Base-by-base conservation (phyloP, 257 asterid species). In the Lithospermum erythrorhizon region DNA sequence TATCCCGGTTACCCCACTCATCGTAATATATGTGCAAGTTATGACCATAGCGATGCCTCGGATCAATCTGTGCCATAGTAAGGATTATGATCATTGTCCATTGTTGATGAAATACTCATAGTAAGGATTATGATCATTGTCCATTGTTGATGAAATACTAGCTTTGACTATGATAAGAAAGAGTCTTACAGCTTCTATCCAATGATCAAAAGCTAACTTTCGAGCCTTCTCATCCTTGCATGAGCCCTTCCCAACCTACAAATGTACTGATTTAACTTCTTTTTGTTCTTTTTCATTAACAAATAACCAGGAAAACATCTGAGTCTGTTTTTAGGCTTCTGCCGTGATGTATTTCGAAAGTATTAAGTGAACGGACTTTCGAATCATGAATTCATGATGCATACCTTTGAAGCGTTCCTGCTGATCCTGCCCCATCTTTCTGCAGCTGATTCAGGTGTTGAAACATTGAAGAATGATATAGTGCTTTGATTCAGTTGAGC, bases 181-280 rank as follows among this genome's bases (percentile, higher is more conserved):
- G 22, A 3, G 35, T 61, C 77, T 71, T 61, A 71, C 80, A 54
- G 64, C 77, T 68, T 71, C 80, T 35, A 75, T 59, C 74, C 80
- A 67, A 55, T 19, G 62, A 18, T 53, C 61, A 21, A 55, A 18
- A 56, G 37, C 55, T 45, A 75, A 30, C 52, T 27, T 64, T 15
- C 53, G 59, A 30, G 77, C 76, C 45, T 71, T 71, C 6, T 64
- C 71, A 54, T 67, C 68, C 64, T 71, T 64, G 53, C 69, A 60
- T 64, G 59, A 64, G 27, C 72, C 79, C 45, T 70, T 74, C 27
- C 79, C 79, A 63, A 74, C 64, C 75, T 74, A 17, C 13, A 21
- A 6, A 56, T 9, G 21, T 37, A 13, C 2, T 56, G 5, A 24
- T 56, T 55, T 53, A 53, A 21, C 20, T n/a, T 51, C 22, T 51